phyloP scores from a whole-genome alignment of 176 grass and related monocot genomes.

The Rhipidocladum racemiflorum region DNA sequence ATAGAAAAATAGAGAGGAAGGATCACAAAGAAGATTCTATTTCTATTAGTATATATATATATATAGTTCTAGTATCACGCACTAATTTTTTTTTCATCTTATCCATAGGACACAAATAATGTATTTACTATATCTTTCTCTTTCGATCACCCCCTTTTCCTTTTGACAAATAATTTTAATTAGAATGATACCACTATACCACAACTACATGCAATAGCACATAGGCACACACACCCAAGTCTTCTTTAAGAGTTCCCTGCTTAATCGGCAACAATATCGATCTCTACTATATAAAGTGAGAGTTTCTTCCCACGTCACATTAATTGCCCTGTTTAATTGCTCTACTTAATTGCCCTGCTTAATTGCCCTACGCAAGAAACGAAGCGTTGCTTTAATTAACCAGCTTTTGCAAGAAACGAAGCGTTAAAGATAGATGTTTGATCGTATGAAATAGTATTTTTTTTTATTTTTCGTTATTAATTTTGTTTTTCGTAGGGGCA shows the following conservation, averaged over 20 bases:
- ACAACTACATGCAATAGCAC: constrained; percentile 47
- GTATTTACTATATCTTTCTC: constrained; percentile 29
- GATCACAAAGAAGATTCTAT: constrained; percentile 18
- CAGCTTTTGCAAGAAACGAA: too few relatives aligned
- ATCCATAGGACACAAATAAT: constrained; percentile 46
- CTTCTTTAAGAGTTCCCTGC: constrained; percentile 16
- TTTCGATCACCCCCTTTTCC: neutral
- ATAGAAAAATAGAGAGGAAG: neutral
- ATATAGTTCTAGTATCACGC: neutral
- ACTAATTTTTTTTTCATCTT: neutral
- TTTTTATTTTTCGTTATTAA: too few relatives aligned
- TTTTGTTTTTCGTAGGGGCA: too few relatives aligned
- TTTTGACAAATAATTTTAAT: constrained; percentile 25
- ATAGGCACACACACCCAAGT: constrained; percentile 32
- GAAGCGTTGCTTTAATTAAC: too few relatives aligned
- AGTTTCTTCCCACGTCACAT: too few relatives aligned
- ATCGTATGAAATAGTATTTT: too few relatives aligned
- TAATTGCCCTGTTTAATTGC: too few relatives aligned
- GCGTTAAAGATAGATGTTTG: too few relatives aligned
- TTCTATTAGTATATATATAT: neutral
- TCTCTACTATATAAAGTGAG: too few relatives aligned
- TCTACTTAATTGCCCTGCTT: too few relatives aligned
- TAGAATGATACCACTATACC: constrained; percentile 7
- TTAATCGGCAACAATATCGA: constrained; percentile 14
- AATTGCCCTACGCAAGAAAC: too few relatives aligned